Conservation (phyloP, 202 grass and related monocot species). For the Elaeis oleifera region DNA sequence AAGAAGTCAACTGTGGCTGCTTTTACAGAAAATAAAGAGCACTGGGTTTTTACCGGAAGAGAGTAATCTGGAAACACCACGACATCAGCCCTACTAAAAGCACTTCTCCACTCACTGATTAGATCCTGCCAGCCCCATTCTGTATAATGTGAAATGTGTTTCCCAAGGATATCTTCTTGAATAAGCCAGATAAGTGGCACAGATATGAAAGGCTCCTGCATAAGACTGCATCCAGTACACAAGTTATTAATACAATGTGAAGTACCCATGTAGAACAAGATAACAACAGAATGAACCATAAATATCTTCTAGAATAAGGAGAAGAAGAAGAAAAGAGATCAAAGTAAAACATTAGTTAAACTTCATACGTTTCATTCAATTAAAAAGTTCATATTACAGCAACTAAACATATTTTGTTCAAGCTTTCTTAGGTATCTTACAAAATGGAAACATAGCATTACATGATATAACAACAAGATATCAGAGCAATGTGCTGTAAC, state of each 20-base stretch:
- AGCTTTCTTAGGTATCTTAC: no score
- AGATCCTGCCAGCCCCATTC: conserved; percentile 41
- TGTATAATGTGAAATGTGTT: conserved; percentile 38
- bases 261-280: conserved; percentile 1
- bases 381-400: no score
- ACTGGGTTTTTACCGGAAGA: conserved; percentile 49
- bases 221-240: conserved; percentile 71
- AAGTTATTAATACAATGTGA: conserved; percentile 31
- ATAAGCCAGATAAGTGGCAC: conserved; percentile 85
- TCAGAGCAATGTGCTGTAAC: no score
- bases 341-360: no score
- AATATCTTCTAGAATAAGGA: background rate
- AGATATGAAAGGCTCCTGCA: conserved; percentile 83
- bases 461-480: no score
- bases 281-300: conserved; percentile 11
- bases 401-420: no score
- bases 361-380: no score
- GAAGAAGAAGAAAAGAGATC: no score
- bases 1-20: conserved; percentile 16
- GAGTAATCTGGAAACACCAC: conserved; percentile 87
- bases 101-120: conserved; percentile 71
- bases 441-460: no score
- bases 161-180: conserved; percentile 80
- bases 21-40: conserved; percentile 17
- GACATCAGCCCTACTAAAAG: conserved; percentile 65